These are phyloP conservation scores for Naganishia liquefaciens DNA, from an alignment of 1,284 basidiomycete genomes.

Conservation along the genomic window DNA sequence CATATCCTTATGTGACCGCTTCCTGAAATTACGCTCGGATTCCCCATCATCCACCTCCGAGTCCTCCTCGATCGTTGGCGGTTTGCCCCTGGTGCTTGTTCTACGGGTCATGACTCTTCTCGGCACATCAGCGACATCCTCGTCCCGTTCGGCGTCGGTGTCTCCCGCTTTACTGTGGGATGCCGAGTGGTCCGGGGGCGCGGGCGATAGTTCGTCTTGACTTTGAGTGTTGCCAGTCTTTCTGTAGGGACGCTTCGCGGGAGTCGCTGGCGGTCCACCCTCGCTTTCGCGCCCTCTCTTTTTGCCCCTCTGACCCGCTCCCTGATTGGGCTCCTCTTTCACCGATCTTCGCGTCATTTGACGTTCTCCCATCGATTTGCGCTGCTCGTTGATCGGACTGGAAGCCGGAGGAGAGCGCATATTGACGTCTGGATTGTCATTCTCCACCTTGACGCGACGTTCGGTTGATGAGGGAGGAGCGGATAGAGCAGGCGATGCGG, in stretches of 20 bases:
- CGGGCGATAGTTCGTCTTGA: slow-evolving; percentile 28
- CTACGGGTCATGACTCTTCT: slow-evolving; percentile 13
- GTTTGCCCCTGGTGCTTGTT: slow-evolving; percentile 24
- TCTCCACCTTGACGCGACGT: slow-evolving; percentile 6
- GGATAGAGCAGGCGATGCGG: slow-evolving; percentile 12
- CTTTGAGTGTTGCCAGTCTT: slow-evolving; percentile 19
- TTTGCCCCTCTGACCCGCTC: slow-evolving; percentile 2
- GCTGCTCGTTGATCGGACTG: background rate
- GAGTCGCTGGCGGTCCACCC: slow-evolving; percentile 3
- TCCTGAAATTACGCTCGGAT: slow-evolving; percentile 7
- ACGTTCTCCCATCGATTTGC: background rate
- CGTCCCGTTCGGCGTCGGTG: slow-evolving; percentile 14
- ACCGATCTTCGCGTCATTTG: background rate
- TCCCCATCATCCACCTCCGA: slow-evolving; percentile 1
- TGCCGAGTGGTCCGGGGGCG: background rate
- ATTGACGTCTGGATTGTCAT: slow-evolving; percentile 6
- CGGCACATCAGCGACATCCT: slow-evolving; percentile 9
- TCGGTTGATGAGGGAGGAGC: slow-evolving; percentile 2
- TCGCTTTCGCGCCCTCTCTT: slow-evolving; percentile 21
- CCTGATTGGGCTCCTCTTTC: background rate
- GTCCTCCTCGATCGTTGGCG: slow-evolving; percentile 18
- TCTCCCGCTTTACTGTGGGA: slow-evolving; percentile 12
- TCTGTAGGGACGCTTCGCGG: slow-evolving; percentile 18
- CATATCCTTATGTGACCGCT: slow-evolving; percentile 1
- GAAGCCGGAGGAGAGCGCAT: slow-evolving; percentile 2